These are phyloP conservation scores for Umbilicus rupestris DNA, from an alignment of 164 flowering plant genomes.

Conservation along the genomic window DNA sequence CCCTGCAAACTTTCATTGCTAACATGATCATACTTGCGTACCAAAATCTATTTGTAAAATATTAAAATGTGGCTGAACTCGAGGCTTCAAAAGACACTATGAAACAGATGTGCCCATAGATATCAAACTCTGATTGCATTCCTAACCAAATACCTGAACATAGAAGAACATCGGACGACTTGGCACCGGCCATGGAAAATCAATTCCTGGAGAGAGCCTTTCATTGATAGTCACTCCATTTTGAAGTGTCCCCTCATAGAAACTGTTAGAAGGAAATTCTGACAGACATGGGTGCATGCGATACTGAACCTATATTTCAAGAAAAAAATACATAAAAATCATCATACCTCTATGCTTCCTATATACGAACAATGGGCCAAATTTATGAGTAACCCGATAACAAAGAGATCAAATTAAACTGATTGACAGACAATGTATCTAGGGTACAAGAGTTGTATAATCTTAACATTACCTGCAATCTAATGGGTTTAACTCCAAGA, in stretches of 20 bases:
- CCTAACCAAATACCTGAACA: constrained; percentile 63
- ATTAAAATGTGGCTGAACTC: neutral
- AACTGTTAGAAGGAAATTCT: constrained; percentile 98
- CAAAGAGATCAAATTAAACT: neutral
- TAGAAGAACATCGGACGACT: constrained; percentile 98
- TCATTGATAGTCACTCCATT: constrained; percentile 98
- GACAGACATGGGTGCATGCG: constrained; percentile 98
- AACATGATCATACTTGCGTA: neutral
- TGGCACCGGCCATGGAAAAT: constrained; percentile 99
- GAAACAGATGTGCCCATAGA: neutral
- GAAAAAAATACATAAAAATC: neutral
- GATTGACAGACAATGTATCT: neutral
- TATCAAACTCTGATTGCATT: neutral
- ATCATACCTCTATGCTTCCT: neutral
- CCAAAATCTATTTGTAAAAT: too few relatives aligned
- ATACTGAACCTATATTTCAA: constrained; percentile 77
- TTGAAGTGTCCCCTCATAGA: constrained; percentile 97
- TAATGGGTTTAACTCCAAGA: constrained; percentile 94
- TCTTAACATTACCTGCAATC: constrained; percentile 61
- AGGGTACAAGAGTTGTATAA: neutral
- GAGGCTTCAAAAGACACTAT: neutral
- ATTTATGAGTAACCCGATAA: neutral
- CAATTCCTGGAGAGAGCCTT: constrained; percentile 92
- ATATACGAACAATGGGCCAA: neutral
- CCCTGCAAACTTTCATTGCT: neutral